Conservation (phyloP, 1,284 basidiomycete genomes). For the Anthracocystis setariae region DNA sequence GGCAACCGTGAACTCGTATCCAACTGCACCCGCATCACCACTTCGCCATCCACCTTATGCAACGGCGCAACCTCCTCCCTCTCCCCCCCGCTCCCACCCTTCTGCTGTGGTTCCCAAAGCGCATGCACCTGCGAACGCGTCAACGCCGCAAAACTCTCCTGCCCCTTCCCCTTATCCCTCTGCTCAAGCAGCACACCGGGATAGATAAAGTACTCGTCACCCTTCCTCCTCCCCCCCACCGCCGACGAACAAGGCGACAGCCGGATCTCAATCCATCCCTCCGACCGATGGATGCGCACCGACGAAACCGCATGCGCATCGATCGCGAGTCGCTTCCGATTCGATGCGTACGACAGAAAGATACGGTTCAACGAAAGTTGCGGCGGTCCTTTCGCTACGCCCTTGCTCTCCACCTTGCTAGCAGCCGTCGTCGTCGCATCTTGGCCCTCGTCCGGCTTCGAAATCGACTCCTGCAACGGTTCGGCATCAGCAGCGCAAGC, state of each 20-base stretch:
- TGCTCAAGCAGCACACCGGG: slow-evolving; percentile 74
- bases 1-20: slow-evolving; percentile 82
- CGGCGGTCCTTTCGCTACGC: slow-evolving; percentile 56
- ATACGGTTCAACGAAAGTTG: slow-evolving; percentile 71
- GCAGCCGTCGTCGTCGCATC: too few species aligned
- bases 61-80: slow-evolving; percentile 32
- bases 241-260: slow-evolving; percentile 67
- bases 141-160: slow-evolving; percentile 40
- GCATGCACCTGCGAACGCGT: slow-evolving; percentile 35
- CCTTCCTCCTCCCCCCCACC: slow-evolving; percentile 64
- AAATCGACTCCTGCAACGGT: background rate
- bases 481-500: background rate
- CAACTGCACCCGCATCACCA: slow-evolving; percentile 69
- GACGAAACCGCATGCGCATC: slow-evolving; percentile 86
- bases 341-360: slow-evolving; percentile 92
- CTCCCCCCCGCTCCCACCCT: slow-evolving; percentile 5
- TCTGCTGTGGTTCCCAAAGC: slow-evolving; percentile 38
- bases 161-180: slow-evolving; percentile 35
- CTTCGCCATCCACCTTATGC: slow-evolving; percentile 16
- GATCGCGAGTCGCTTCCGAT: slow-evolving; percentile 83
- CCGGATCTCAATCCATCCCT: slow-evolving; percentile 84
- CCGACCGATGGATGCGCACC: slow-evolving; percentile 81
- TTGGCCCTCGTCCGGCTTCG: slow-evolving; percentile 4
- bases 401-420: background rate
- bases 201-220: slow-evolving; percentile 71